phyloP scores from a whole-genome alignment of 2,329 filamentous ascomycete genomes.

The Colletotrichum sp. region DNA sequence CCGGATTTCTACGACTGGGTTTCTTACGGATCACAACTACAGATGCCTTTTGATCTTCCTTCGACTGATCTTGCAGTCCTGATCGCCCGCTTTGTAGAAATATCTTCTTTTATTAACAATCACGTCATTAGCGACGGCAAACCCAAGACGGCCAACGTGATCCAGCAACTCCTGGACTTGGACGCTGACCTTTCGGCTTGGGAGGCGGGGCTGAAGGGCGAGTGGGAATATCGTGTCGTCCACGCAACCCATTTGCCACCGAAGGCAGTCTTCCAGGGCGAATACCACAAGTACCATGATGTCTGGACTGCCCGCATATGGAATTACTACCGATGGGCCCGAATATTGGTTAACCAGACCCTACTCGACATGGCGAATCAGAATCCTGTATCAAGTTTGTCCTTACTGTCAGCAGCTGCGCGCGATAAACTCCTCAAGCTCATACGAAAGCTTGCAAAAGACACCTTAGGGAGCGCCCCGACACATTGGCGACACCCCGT shows the following conservation, averaged over 20 bases:
- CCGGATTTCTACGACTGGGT: constrained; percentile 47
- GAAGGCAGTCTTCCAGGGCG: constrained; percentile 51
- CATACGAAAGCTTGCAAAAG: constrained; percentile 44
- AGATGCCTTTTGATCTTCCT: constrained; percentile 40
- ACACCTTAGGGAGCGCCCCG: constrained; percentile 49
- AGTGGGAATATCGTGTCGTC: constrained; percentile 41
- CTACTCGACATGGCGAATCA: constrained; percentile 45
- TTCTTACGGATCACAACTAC: constrained; percentile 36
- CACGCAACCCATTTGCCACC: constrained; percentile 36
- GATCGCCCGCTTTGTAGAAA: constrained; percentile 42
- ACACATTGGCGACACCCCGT: constrained; percentile 57
- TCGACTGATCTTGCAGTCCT: constrained; percentile 44
- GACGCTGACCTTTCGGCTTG: constrained; percentile 44
- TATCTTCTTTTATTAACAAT: constrained; percentile 38
- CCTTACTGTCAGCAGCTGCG: constrained; percentile 31
- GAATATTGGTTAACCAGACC: constrained; percentile 56
- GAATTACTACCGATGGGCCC: constrained; percentile 64
- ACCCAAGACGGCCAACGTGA: constrained; percentile 32
- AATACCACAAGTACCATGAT: constrained; percentile 60
- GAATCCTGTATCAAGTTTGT: constrained; percentile 41
- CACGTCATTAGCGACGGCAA: constrained; percentile 41
- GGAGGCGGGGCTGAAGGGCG: constrained; percentile 35
- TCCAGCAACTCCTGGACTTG: constrained; percentile 43
- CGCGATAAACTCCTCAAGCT: constrained; percentile 34
- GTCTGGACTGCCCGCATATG: constrained; percentile 59